Evolutionary conservation across 164 flowering plant genomes (phyloP), one percentile per base, ranked within the genome.

Genomic region (Umbilicus rupestris): DNA sequence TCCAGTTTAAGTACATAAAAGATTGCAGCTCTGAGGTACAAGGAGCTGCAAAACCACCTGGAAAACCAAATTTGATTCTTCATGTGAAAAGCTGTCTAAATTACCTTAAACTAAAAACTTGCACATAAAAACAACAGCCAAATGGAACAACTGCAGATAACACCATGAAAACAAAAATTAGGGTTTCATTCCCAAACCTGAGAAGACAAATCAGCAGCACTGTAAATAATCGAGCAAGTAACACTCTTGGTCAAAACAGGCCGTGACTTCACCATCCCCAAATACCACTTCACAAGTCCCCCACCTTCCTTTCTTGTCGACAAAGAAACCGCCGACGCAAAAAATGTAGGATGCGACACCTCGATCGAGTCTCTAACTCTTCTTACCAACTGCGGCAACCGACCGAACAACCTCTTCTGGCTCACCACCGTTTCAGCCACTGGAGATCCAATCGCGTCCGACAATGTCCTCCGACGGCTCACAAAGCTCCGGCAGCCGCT

Each of bases 181-280:
- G 59, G 30, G 31, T 47, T 37, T 50, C 39, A 29, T 17, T 19
- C 6, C 0, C 22, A 16, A 73, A 90, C 98, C 95, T 94, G 97
- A 28, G 97, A 82, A 0, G 97, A 79, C 44, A 86, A 76, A 64
- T 94, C 98, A 41, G 98, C 94, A n/a, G 85, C 92, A 9, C 80
- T 78, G 71, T 86, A 88, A 74, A 90, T 89, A 65, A 87, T 49
- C 6, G 81, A 79, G 45, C 81, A 79, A 58, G 97, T 90, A 65
- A 86, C 28, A 68, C 89, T 79, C 76, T 93, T 93, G 1, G 97
- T 90, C 47, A 87, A 66, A 73, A 93, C 59, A 26, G 97, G 98
- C 10, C 85, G 77, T 1, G 84, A 66, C 71, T 90, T 80, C 57
- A 93, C 69, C 92, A 84, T 69, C 8, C 78, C 86, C 81, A 93